phyloP scores from a whole-genome alignment of 2,329 filamentous ascomycete genomes.

The Aureobasidium sp. region DNA sequence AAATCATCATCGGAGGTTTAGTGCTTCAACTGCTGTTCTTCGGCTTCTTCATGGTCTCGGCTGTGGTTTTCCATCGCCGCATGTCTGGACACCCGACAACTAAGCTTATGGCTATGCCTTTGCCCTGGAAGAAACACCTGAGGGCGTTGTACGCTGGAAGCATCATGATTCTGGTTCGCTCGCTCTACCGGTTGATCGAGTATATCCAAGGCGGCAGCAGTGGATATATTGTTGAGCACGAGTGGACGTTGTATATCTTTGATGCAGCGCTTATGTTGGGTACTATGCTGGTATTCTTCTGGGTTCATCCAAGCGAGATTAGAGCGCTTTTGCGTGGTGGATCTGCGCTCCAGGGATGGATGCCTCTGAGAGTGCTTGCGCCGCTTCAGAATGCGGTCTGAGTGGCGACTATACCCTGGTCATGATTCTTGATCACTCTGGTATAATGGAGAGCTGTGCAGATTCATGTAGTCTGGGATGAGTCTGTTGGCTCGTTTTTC shows the following conservation, averaged over 20 bases:
- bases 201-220: conserved; percentile 36
- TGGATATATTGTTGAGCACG: conserved; percentile 37
- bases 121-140: conserved; percentile 30
- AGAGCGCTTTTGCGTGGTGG: not conserved
- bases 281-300: conserved; percentile 20
- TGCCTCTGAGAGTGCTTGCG: not conserved
- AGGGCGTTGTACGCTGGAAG: conserved; percentile 33
- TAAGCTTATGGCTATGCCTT: conserved; percentile 22
- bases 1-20: conserved; percentile 51
- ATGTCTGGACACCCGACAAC: conserved; percentile 23
- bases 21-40: conserved; percentile 53
- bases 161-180: conserved; percentile 39
- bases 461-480: too few relatives aligned
- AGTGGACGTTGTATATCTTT: conserved; percentile 40
- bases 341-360: not conserved
- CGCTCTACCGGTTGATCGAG: conserved; percentile 43
- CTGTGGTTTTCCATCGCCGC: conserved; percentile 43
- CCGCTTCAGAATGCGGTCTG: not conserved
- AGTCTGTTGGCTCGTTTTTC: too few relatives aligned
- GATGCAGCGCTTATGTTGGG: conserved; percentile 37
- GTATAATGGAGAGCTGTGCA: too few relatives aligned
- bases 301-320: conserved; percentile 1
- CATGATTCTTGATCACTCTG: too few relatives aligned
- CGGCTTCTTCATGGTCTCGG: conserved; percentile 46
- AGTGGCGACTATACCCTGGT: too few relatives aligned